These are phyloP conservation scores for Hyphodiscus sp. DNA, from an alignment of 2,329 filamentous ascomycete genomes.

Conservation along the genomic window DNA sequence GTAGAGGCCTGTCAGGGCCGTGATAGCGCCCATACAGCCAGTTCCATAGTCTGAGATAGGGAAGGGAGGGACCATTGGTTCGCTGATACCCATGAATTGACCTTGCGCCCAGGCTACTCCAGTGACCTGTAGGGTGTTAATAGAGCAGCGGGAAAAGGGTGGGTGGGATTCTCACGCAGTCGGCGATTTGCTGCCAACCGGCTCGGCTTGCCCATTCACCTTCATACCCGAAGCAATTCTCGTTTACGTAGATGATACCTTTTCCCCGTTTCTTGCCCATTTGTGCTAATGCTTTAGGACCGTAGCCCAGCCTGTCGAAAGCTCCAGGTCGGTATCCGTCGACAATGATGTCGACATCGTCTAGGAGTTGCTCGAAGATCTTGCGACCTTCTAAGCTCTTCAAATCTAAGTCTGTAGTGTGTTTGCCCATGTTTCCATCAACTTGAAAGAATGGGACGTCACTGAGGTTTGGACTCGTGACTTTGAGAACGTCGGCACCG, in stretches of 20 bases:
- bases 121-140: constrained; percentile 26
- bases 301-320: constrained; percentile 55
- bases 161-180: constrained; percentile 39
- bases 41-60: constrained; percentile 63
- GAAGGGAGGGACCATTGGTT: constrained; percentile 60
- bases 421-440: constrained; percentile 65
- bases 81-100: constrained; percentile 51
- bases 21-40: constrained; percentile 64
- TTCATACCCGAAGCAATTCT: constrained; percentile 63
- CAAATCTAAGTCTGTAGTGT: constrained; percentile 54
- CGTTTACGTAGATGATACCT: constrained; percentile 53
- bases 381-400: constrained; percentile 45
- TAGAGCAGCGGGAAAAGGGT: not conserved
- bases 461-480: constrained; percentile 57
- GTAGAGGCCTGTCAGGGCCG: constrained; percentile 57
- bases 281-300: constrained; percentile 43
- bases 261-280: constrained; percentile 43
- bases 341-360: constrained; percentile 56
- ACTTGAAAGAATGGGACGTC: constrained; percentile 66
- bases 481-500: constrained; percentile 64
- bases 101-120: constrained; percentile 37
- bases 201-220: constrained; percentile 56
- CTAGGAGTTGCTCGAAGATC: constrained; percentile 50
- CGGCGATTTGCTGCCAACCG: constrained; percentile 66
- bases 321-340: constrained; percentile 63